Base-by-base conservation (phyloP, 2,329 filamentous ascomycete genomes). In the Ceratocystis eucalypticola region DNA sequence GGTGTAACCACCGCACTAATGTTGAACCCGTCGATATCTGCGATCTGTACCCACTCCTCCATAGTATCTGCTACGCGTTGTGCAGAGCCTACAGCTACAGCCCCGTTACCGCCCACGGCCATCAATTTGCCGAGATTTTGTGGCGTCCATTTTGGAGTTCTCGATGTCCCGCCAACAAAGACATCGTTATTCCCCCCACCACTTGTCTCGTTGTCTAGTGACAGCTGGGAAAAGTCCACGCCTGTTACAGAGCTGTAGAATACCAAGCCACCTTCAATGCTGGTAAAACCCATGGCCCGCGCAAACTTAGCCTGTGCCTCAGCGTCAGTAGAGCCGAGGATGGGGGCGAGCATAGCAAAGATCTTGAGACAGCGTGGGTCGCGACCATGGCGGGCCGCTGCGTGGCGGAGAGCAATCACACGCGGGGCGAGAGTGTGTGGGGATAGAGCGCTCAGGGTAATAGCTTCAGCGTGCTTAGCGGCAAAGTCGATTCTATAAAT, bases 201-300 rank as follows among this genome's bases (percentile, higher is more conserved):
- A 79, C n/a, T 86, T 82, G 65, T 82, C 76, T 12, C 83, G 75
- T 87, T 80, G 53, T 87, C 84, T 30, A 87, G 84, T 0, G 76
- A 80, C 69, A 86, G 87, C 55, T 79, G 75, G 5, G 79, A 76
- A 28, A 88, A 74, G 71, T 88, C 83, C 61, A 87, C 85, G 0
- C 85, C 85, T 0, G 84, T 86, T 84, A 84, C 87, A 0, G 85
- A 85, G 1, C 85, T 83, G 69, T 88, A 88, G 1, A 88, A 73
- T 0, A 84, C 84, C 62, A 87, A 72, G 0, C 84, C 84, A 3
- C 84, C 85, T 67, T 87, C 85, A 53, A 81, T 77, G 61, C 77
- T 78, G 0, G 81, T 75, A 61, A 81, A 80, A 25, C 85, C 80
- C 2, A 76, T 71, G 67, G 83, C 83, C 70, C 84, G 85, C 37